Conservation (phyloP, 2,329 filamentous ascomycete genomes). For the Chlorencoelia australis region DNA sequence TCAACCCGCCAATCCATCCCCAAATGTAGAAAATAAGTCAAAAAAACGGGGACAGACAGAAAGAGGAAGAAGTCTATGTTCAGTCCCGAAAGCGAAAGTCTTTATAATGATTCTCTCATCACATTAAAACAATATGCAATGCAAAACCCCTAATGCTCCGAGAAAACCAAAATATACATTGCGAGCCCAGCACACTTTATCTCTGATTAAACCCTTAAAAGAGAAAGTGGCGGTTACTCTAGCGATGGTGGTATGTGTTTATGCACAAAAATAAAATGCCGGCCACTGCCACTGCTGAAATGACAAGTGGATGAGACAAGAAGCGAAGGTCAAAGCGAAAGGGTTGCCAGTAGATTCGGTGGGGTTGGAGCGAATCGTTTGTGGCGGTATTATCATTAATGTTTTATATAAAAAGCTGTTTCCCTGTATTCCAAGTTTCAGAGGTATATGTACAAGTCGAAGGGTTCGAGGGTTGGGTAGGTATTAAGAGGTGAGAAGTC, state of each 20-base stretch:
- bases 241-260: conserved; percentile 24
- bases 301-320: conserved; percentile 6
- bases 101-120: conserved; percentile 2
- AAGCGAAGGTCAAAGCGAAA: conserved; percentile 13
- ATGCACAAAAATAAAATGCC: conserved; percentile 10
- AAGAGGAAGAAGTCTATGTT: conserved; percentile 14
- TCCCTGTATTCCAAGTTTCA: conserved; percentile 8
- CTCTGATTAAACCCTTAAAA: conserved; percentile 11
- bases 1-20: conserved; percentile 4
- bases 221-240: conserved; percentile 23
- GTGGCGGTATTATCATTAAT: conserved; percentile 21
- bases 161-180: conserved; percentile 14
- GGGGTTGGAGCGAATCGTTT: conserved; percentile 4
- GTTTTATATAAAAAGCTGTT: conserved; percentile 13
- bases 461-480: conserved; percentile 9
- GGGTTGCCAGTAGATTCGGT: conserved; percentile 5
- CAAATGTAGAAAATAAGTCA: conserved; percentile 1
- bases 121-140: neutral
- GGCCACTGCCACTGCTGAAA: neutral
- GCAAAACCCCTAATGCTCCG: conserved; percentile 7
- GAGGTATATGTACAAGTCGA: conserved; percentile 22
- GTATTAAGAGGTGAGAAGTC: conserved; percentile 17
- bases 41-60: neutral
- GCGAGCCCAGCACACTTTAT: conserved; percentile 22
- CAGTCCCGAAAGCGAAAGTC: conserved; percentile 19